Evolutionary conservation across 176 grass and related monocot species (phyloP).

Genomic region (Metroxylon sagu): DNA sequence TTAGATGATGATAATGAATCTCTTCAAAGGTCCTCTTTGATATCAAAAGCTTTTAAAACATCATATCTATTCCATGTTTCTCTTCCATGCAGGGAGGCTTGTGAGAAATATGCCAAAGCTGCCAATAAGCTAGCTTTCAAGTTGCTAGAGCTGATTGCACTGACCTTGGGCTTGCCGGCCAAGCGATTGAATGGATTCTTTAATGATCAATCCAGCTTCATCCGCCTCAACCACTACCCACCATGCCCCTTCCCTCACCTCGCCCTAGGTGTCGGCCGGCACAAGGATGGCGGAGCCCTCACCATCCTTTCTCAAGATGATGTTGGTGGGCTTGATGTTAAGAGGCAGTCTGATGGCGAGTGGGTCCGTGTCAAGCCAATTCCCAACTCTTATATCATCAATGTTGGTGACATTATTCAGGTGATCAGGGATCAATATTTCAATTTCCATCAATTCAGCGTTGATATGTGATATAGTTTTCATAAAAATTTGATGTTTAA

Average conservation of each 20-base stretch:
- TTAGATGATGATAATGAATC: no score
- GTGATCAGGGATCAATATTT: background rate
- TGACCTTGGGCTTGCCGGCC: constrained; percentile 37
- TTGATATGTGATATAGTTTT: no score
- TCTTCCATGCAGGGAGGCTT: constrained; percentile 23
- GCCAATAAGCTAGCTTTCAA: constrained; percentile 47
- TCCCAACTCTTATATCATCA: constrained; percentile 52
- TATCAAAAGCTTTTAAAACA: no score
- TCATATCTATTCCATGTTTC: no score
- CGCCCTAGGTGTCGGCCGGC: constrained; percentile 73
- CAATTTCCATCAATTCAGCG: no score
- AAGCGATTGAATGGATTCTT: constrained; percentile 65
- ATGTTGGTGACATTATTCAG: constrained; percentile 72
- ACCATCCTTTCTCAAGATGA: constrained; percentile 80
- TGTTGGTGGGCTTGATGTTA: constrained; percentile 74
- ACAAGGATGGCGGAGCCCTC: constrained; percentile 79
- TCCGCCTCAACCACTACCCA: constrained; percentile 85
- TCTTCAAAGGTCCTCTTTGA: no score
- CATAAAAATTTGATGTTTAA: no score
- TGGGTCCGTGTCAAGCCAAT: constrained; percentile 71
- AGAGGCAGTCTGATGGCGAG: constrained; percentile 47
- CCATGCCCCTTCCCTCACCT: constrained; percentile 75
- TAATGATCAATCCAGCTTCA: constrained; percentile 41
- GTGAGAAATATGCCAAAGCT: constrained; percentile 38
- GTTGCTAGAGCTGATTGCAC: constrained; percentile 65